Base-by-base conservation (phyloP, 176 grass and related monocot genomes). In the Carex cristatella region DNA sequence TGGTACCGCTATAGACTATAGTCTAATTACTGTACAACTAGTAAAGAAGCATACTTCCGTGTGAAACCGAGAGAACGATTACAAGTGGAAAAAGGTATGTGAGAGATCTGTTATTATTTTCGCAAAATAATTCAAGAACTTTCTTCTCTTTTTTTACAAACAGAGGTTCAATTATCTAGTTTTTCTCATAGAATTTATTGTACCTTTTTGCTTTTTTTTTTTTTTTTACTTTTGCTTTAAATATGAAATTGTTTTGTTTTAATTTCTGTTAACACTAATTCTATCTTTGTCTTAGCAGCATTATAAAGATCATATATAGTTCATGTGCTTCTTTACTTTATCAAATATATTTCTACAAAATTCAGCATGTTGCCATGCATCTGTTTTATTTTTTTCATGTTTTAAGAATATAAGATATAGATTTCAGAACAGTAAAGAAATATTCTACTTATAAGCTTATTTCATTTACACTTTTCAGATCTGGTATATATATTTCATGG, bases 401-500 rank as follows among this genome's bases (percentile, higher is more conserved):
- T 27, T 51, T 49, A 35, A 35, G 33, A 35, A 35, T 44, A 44
- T 44, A 28, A 51, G 44, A 74, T 74, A 51, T 30, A 18, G 2
- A 66, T 32, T 32, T 66, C 28, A 51, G 42, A 6, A 35, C 31
- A 15, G 44, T 13, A 53, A 49, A 74, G 16, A 51, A 53, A 53
- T 51, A 53, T 16, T 13, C 23, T 13, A 53, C 5, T 13, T 2
- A 32, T 66, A 53, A 12, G 7, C 18, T 58, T 46, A 44, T 71
- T 46, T 72, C 1, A 48, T n/a, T 11, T 72, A 42, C 10, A 15
- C 71, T 75, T 13, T 28, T 42, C 70, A 75, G 71, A 75, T 75
- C 71, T 66, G 80, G 4, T 63, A 49, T 49, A 49, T 63, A 32
- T 19, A 60, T 81, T 81, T 46, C 37, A 82, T 82, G 80, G 80